Base-by-base conservation (phyloP, 805 yeast genomes). In the Wickerhamiella kurtzmanii region DNA sequence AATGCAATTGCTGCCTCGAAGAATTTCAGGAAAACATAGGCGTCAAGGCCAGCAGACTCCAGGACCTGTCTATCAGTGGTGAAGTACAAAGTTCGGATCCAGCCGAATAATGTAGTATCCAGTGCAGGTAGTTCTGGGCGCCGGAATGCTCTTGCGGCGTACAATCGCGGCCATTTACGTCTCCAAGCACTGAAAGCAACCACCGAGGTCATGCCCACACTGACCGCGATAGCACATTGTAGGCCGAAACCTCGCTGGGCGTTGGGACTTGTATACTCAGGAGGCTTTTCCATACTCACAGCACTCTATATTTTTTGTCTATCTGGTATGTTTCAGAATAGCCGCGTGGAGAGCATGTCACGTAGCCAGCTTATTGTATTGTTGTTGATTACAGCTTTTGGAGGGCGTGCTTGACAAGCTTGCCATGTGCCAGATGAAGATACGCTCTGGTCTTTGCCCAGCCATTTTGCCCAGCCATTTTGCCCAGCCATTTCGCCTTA, bases 31-130 rank as follows among this genome's bases (percentile, higher is more conserved):
- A 84, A 89, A 43, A 92, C 97, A 64, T 75, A 87, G 0, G 96
- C 96, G 65, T 89, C 98, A 40, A 89, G 65, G 0, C 98, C 98
- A 2, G 96, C 95, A 57, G 80, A 81, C 50, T 86, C 89, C 44
- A 89, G 70, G 2, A 92, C 74, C 48, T 86, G 87, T 15, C 74
- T 70, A 55, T 89, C 97, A 21, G 72, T 69, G 17, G 88, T 77
- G 11, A 63, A 63, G 59, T 74, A 75, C 13, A 89, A 65, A 0
- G 77, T 74, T 0, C 79, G 74, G 6, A 88, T 70, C 96, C 97
- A 89, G 2, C 88, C 87, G 56, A 87, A 81, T 11, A 82, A 60
- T 2, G 84, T 71, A 36, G 66, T 54, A 4, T 83, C 79, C 17
- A 84, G 66, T 28, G 62, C 58, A 2, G 92, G 94, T 8, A 82